Evolutionary conservation across 2,329 filamentous ascomycete species (phyloP), one percentile per base, ranked within the genome.

Genomic region (Aspergillus sp.): DNA sequence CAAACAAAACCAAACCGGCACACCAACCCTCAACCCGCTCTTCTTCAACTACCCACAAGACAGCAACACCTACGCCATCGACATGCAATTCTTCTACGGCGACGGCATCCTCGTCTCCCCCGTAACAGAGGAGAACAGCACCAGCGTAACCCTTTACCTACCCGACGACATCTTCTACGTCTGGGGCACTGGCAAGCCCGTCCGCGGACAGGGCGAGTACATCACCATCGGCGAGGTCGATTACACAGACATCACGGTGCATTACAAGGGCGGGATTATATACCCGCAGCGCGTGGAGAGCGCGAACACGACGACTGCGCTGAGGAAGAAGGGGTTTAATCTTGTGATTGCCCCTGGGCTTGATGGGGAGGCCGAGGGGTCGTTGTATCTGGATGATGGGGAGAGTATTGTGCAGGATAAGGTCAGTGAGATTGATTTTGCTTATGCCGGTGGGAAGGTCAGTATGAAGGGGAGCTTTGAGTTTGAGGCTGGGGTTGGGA

Each of bases 1-100:
- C 68, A 74, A 76, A 56, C 83, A 90, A 68, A 82, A 80, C 20
- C 67, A 77, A 17, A 81, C 83, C 38, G 90, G 90, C 24, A 81
- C 80, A 1, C 89, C 90, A 0, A 78, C 86, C 61, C 76, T 91
- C 53, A 85, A 85, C 64, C 89, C 90, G 0, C 73, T 92, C 53
- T 90, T 89, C 74, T 93, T 87, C 76, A 69, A 85, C 26, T 93
- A 92, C 68, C 89, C 84, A 0, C 62, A 74, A 9, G 84, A 87
- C 60, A 45, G 78, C 81, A 56, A 82, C 81, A 0, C 83, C 82
- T 62, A 62, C 68, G 3, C 78, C 26, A 9, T 84, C 51, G 76
- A 83, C 51, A 65, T 78, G 26, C 84, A 86, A 60, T 86, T 82
- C 77, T 85, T 86, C 75, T 86, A 79, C 66, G 84, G 84, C n/a